These are phyloP conservation scores for Wickerhamiella cacticola DNA, from an alignment of 805 yeast genomes.

Conservation along the genomic window DNA sequence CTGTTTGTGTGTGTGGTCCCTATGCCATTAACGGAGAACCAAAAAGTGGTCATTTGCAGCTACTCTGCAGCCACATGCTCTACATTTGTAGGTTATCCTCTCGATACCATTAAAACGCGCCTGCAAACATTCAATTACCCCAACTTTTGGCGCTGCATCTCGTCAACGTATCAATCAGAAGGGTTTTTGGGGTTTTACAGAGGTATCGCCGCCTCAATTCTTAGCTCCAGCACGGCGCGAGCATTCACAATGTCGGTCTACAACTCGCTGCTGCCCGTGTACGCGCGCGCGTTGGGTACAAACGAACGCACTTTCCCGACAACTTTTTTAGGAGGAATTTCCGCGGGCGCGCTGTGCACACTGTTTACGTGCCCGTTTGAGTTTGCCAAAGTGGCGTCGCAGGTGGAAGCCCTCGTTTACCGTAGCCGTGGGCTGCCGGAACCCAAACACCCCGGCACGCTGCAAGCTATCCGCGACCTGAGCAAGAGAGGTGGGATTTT, in stretches of 20 bases:
- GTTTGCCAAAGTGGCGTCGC: conserved; percentile 69
- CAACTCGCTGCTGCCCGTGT: conserved; percentile 17
- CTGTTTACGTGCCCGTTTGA: conserved; percentile 72
- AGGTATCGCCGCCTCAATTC: conserved; percentile 63
- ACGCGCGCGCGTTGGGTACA: conserved; percentile 15
- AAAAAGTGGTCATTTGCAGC: conserved; percentile 10
- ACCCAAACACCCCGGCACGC: conserved; percentile 27
- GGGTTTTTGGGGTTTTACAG: conserved; percentile 63
- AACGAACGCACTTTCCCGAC: conserved; percentile 8
- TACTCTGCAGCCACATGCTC: conserved; percentile 21
- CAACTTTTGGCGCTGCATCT: conserved; percentile 46
- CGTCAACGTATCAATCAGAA: conserved; percentile 43
- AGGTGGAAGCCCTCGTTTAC: conserved; percentile 40
- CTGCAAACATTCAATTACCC: conserved; percentile 66
- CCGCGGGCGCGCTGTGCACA: conserved; percentile 46
- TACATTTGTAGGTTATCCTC: conserved; percentile 56
- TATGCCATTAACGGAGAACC: conserved; percentile 4
- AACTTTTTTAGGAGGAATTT: conserved; percentile 40
- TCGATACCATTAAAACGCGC: conserved; percentile 77
- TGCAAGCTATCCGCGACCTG: conserved; percentile 42
- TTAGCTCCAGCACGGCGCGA: conserved; percentile 38
- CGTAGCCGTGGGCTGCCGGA: conserved; percentile 21
- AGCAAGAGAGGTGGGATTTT: conserved; percentile 44
- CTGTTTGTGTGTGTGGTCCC: too few species aligned
- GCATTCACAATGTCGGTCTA: conserved; percentile 23